Base-by-base conservation (phyloP, 192 early-diverging fungal genomes). In the Coemansia sp. region DNA sequence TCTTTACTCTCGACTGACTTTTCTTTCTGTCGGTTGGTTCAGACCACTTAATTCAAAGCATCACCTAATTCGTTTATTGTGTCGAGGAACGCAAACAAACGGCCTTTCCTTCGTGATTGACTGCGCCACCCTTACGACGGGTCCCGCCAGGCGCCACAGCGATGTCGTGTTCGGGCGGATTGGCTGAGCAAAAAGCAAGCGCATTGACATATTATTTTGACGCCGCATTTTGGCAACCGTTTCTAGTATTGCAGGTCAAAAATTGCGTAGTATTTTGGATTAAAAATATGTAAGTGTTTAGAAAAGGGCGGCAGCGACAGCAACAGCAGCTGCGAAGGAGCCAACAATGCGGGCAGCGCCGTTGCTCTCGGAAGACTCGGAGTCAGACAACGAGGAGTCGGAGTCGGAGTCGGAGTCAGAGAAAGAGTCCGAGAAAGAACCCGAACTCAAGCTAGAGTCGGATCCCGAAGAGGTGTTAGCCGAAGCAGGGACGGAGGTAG, bases 221-320 rank as follows among this genome's bases (percentile, higher is more conserved):
- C 31, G 31, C 31, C 31, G 31, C 31, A 31, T 1, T 31, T 31
- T 31, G 31, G 4, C 1, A 31, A 4, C 31, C 31, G 31, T 4
- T 31, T 31, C 31, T 45, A 65, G 14, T 26, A 45, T 59, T 58
- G 3, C 16, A 9, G 9, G 42, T 59, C 34, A 46, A 39, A 60
- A 66, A 43, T 23, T n/a, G n/a, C n/a, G 60, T 45, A 65, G 14
- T 26, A 45, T 59, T 58, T 16, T 31, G 16, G 9, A 57, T 59
- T 43, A 46, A 39, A 60, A 66, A 43, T 23, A 68, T 26, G 60
- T 51, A 36, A 18, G 18, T 3, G 7, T 58, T 74, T 74, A 80
- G 77, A 74, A 80, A 48, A 80, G 45, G 24, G 77, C 71, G 36
- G 77, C 77, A 51, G 61, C 68, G 42, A 66, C 77, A 35, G 71